Percentiles rank a stretch among this genome's conserved stretches.
Evolutionary conservation across 2,329 filamentous ascomycete species (phyloP).

Genomic region (Neofusicoccum kwambonambiense): DNA sequence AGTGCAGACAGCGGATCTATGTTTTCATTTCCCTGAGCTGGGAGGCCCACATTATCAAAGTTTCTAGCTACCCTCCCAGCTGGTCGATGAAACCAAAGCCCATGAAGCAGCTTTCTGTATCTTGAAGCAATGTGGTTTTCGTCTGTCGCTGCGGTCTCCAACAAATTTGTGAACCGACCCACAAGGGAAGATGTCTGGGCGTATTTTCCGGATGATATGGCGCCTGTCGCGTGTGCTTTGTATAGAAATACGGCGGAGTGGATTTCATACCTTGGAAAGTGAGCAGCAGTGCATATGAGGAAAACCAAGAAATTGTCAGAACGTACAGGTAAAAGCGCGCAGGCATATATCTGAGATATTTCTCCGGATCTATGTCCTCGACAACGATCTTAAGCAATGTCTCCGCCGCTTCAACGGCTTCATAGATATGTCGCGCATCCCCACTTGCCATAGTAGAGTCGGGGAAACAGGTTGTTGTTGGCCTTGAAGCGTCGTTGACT

Average conservation of each 20-base stretch:
- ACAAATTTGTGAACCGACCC: neutral
- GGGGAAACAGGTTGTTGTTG: slow-evolving; percentile 1
- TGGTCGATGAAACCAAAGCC: neutral
- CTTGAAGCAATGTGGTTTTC: neutral
- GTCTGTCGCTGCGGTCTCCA: neutral
- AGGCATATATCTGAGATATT: slow-evolving; percentile 12
- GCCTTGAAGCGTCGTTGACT: neutral
- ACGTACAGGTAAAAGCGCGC: slow-evolving; percentile 18
- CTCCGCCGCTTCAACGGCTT: slow-evolving; percentile 15
- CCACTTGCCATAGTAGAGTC: slow-evolving; percentile 13
- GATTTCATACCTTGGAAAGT: neutral
- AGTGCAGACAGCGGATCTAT: neutral
- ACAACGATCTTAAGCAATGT: slow-evolving; percentile 15
- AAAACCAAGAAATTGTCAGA: too few species aligned
- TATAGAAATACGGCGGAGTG: slow-evolving; percentile 18
- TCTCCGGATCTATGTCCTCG: slow-evolving; percentile 10
- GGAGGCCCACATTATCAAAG: neutral
- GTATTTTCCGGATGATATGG: slow-evolving; percentile 1
- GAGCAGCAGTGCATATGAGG: neutral
- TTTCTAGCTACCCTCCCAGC: neutral
- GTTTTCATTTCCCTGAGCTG: neutral
- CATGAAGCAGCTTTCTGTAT: neutral
- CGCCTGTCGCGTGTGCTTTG: slow-evolving; percentile 15
- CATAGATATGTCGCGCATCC: slow-evolving; percentile 15
- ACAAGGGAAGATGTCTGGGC: neutral